Conservation (phyloP, 2,329 filamentous ascomycete species). For the Venturia aucupariae region DNA sequence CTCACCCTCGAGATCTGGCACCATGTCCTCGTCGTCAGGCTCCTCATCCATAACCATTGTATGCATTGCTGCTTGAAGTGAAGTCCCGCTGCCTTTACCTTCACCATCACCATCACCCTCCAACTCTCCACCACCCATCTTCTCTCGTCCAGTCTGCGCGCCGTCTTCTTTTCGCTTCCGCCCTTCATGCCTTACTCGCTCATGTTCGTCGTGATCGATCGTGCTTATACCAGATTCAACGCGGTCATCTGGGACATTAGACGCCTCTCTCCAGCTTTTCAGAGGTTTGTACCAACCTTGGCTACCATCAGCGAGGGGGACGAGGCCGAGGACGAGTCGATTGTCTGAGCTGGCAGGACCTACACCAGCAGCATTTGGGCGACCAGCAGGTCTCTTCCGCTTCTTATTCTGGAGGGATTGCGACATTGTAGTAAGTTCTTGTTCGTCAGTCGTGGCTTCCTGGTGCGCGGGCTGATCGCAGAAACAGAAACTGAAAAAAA, state of each 20-base stretch:
- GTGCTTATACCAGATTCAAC: not conserved
- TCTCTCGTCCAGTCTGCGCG: slow-evolving; percentile 23
- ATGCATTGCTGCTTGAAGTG: slow-evolving; percentile 3
- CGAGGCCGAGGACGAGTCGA: not conserved
- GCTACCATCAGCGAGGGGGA: not conserved
- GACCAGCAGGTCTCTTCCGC: not conserved
- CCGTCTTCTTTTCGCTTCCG: slow-evolving; percentile 19
- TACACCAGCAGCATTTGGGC: not conserved
- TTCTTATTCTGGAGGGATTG: not conserved
- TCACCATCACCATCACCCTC: not conserved
- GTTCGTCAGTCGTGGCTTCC: not conserved
- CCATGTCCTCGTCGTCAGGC: slow-evolving; percentile 4
- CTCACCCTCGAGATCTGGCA: slow-evolving; percentile 21
- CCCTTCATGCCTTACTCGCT: not conserved
- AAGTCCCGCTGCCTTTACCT: not conserved
- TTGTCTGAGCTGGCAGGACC: not conserved
- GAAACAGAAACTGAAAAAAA: not conserved
- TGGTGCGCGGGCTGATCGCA: not conserved
- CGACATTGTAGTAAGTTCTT: not conserved
- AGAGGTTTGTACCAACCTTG: not conserved
- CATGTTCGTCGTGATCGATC: not conserved
- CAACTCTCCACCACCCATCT: slow-evolving; percentile 17
- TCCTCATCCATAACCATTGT: not conserved
- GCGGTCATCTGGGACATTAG: not conserved
- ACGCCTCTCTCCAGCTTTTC: no score